These are phyloP conservation scores for Mycena metata DNA, from an alignment of 768 basidiomycete species.

Conservation along the genomic window DNA sequence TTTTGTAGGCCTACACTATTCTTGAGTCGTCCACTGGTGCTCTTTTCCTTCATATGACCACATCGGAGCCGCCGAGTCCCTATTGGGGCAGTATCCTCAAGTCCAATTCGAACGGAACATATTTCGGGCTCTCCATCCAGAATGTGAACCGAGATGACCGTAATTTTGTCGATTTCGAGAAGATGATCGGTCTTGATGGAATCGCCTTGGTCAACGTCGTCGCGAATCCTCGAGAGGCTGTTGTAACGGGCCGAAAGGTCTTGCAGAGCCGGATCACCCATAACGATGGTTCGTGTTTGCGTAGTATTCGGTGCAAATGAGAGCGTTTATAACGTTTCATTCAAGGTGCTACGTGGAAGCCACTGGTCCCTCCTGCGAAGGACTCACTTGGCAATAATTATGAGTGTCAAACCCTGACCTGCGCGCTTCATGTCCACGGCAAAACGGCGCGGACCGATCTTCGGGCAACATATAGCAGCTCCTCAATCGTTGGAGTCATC, in stretches of 20 bases:
- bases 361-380: conserved; percentile 74
- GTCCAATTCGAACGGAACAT: conserved; percentile 97
- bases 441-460: conserved; percentile 93
- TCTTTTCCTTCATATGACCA: conserved; percentile 95
- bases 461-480: conserved; percentile 91
- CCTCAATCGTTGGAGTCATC: conserved; percentile 91
- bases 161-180: conserved; percentile 97
- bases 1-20: conserved; percentile 84
- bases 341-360: conserved; percentile 87
- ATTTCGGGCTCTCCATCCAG: conserved; percentile 87
- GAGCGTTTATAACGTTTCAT: neutral
- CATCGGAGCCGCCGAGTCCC: conserved; percentile 78
- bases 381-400: conserved; percentile 86
- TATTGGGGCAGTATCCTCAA: conserved; percentile 93
- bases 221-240: conserved; percentile 81
- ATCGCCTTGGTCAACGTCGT: conserved; percentile 95
- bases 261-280: conserved; percentile 92
- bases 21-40: conserved; percentile 93
- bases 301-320: too few species aligned
- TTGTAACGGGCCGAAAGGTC: conserved; percentile 75
- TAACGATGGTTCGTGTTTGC: conserved; percentile 81
- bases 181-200: conserved; percentile 94
- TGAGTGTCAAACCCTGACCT: conserved; percentile 75
- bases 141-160: conserved; percentile 89
- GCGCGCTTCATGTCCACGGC: conserved; percentile 92